Evolutionary conservation across 768 basidiomycete species (phyloP), one percentile per base, ranked within the genome.

Genomic region (Piloderma croceum): DNA sequence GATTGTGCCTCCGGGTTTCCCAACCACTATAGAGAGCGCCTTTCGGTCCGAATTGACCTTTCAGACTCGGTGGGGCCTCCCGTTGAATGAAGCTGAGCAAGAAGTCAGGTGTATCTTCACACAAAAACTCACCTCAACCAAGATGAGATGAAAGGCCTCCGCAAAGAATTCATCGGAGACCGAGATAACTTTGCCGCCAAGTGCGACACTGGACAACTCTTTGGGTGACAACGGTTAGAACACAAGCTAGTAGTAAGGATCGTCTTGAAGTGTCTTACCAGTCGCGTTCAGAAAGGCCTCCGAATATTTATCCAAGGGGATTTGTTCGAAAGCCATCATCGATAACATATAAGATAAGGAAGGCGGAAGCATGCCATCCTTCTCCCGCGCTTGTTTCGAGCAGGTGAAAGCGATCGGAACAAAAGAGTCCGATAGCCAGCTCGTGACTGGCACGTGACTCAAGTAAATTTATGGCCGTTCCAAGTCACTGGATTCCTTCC

Each of bases 111-210:
- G 27, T 11, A 22, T 35, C n/a, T 11, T 4, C 29, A 20, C 22
- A 33, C 24, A 11, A 33, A 2, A 29, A 56, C 75, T 52, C 46
- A 90, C 93, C 64, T 83, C 81, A 31, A 88, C 83, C 36, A 86
- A 73, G 39, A 99, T 71, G 19, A 99, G 69, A 64, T 94, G 81
- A 47, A 63, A 74, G 0, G 87, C 91, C 50, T 83, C 77, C 7
- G 90, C 91, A 54, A 99, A 99, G 71, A 98, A 99, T 48, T 99
- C 91, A 60, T 99, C 96, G 2, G 92, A 96, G 34, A 87, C 80
- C 2, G 74, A 69, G 23, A 83, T 56, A 49, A 97, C 67, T 43
- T 71, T 61, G 3, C 82, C 92, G 13, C 90, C 94, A 10, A 97
- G 67, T 0, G 82, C 80, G 13, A 81, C 82, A 46, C 86, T 89